These are phyloP conservation scores for Hirsutella thompsonii DNA, from an alignment of 2,329 filamentous ascomycete genomes.

Conservation along the genomic window DNA sequence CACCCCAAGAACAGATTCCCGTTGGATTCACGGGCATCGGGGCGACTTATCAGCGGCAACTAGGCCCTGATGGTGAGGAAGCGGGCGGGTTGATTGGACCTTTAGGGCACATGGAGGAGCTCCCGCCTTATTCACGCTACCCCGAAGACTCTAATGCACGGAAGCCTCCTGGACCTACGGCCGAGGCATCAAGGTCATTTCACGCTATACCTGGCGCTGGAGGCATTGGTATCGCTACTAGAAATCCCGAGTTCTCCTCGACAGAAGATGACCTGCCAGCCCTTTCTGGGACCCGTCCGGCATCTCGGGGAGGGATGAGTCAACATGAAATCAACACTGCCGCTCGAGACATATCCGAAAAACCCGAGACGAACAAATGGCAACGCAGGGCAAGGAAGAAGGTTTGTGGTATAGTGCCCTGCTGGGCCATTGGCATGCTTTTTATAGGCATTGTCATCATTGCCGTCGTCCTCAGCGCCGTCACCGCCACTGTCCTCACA, in stretches of 20 bases:
- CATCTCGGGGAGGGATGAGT: constrained; percentile 38
- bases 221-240: constrained; percentile 46
- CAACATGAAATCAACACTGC: constrained; percentile 42
- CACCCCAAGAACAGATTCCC: constrained; percentile 33
- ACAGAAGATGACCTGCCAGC: constrained; percentile 36
- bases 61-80: constrained; percentile 75
- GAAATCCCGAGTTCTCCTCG: constrained; percentile 50
- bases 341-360: constrained; percentile 31
- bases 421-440: constrained; percentile 45
- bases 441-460: constrained; percentile 35
- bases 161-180: constrained; percentile 13
- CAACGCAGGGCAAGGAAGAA: constrained; percentile 39
- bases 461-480: constrained; percentile 42
- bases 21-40: constrained; percentile 63
- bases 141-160: constrained; percentile 56
- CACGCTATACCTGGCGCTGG: constrained; percentile 39
- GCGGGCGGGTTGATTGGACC: constrained; percentile 76
- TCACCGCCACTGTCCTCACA: constrained; percentile 19
- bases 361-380: constrained; percentile 36
- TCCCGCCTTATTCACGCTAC: constrained; percentile 85
- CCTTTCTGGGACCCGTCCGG: constrained; percentile 35
- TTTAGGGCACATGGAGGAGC: constrained; percentile 78
- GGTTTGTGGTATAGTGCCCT: constrained; percentile 45
- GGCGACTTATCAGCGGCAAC: constrained; percentile 55
- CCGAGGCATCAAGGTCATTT: constrained; percentile 3